Conservation (phyloP, 1,139 yeast genomes). For the Eremothecium gossypii region DNA sequence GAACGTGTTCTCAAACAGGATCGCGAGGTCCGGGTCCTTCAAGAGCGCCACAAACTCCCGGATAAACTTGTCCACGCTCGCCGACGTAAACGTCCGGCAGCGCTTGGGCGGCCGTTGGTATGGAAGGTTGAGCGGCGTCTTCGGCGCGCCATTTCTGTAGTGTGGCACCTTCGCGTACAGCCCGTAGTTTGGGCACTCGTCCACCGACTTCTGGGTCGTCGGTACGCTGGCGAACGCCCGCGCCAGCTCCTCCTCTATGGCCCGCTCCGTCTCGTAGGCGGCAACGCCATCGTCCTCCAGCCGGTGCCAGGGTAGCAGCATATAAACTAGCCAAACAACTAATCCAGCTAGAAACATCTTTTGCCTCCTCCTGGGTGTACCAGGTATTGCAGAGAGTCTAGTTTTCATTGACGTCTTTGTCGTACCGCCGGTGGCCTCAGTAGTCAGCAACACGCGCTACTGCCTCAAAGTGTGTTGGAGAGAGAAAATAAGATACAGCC, state of each 20-base stretch:
- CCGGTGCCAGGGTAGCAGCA: background rate
- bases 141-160: conserved; percentile 35
- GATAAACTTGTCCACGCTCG: conserved; percentile 55
- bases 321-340: background rate
- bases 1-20: conserved; percentile 71
- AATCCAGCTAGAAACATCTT: conserved; percentile 1
- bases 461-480: too few species aligned
- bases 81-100: conserved; percentile 66
- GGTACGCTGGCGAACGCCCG: background rate
- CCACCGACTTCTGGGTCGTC: background rate
- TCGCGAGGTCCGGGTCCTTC: conserved; percentile 54
- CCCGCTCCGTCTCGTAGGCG: background rate
- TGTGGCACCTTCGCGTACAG: conserved; percentile 34
- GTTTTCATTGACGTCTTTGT: background rate
- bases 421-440: too few species aligned
- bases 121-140: conserved; percentile 39
- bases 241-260: background rate
- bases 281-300: background rate
- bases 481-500: too few species aligned
- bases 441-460: too few species aligned
- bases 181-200: conserved; percentile 23
- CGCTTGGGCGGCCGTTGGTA: conserved; percentile 63
- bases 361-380: conserved; percentile 5
- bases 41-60: conserved; percentile 43
- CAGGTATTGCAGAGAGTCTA: background rate